Conservation (phyloP, 257 asterid genomes). For the Solanum chiquidenum region DNA sequence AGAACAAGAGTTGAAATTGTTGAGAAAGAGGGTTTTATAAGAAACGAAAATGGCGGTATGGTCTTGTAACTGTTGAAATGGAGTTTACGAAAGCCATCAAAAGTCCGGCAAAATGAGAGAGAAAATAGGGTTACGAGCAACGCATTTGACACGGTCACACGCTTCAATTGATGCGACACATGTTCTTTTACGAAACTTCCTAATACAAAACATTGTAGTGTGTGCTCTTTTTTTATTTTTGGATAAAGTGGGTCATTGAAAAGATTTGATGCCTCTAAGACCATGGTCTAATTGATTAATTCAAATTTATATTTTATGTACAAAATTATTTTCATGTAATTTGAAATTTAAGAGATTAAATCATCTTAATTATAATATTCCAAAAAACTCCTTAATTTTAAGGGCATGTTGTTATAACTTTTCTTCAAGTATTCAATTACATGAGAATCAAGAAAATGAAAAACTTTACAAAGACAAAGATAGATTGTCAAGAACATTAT, state of each 20-base stretch:
- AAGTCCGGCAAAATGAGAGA: background rate
- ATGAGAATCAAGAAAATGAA: background rate
- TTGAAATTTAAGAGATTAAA: background rate
- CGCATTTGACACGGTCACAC: background rate
- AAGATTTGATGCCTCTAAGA: background rate
- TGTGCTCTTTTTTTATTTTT: background rate
- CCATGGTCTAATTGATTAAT: background rate
- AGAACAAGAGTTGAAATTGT: background rate
- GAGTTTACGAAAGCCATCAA: background rate
- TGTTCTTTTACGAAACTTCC: background rate
- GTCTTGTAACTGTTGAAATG: background rate
- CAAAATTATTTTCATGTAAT: fast-evolving
- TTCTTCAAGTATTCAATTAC: background rate
- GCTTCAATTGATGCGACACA: background rate
- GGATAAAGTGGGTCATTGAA: background rate
- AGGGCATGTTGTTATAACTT: background rate
- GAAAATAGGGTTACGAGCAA: background rate
- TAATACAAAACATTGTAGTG: background rate
- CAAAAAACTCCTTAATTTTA: too few species aligned
- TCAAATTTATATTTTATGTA: background rate
- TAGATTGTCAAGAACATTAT: background rate
- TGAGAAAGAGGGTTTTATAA: background rate
- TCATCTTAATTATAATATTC: too few species aligned
- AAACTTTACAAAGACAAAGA: fast-evolving
- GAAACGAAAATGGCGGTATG: background rate